These are phyloP conservation scores for Lodderomyces beijingensis DNA, from an alignment of 1,139 yeast species.

Conservation along the genomic window DNA sequence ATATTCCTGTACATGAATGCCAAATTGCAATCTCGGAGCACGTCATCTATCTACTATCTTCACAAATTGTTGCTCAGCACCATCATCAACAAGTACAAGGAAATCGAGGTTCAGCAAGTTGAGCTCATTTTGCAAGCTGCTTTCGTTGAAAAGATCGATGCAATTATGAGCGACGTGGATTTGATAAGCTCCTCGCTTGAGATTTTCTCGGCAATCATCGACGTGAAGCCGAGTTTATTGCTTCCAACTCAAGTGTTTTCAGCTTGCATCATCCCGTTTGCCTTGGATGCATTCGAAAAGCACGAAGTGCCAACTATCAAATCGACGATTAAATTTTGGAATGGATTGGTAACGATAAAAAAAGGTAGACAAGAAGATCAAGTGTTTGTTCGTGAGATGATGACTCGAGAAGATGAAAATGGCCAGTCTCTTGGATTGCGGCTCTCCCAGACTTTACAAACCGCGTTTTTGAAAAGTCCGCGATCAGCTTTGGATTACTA, in stretches of 20 bases:
- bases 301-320: slow-evolving; percentile 65
- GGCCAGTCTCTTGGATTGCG: slow-evolving; percentile 27
- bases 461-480: slow-evolving; percentile 42
- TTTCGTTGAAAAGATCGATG: slow-evolving; percentile 28
- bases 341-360: slow-evolving; percentile 47
- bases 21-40: slow-evolving; percentile 22
- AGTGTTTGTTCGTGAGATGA: slow-evolving; percentile 25
- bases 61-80: slow-evolving; percentile 41
- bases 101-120: slow-evolving; percentile 27
- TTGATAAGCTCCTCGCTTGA: slow-evolving; percentile 44
- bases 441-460: slow-evolving; percentile 28
- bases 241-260: slow-evolving; percentile 33
- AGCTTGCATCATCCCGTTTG: slow-evolving; percentile 34
- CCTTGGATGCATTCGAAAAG: slow-evolving; percentile 43
- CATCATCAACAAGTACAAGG: slow-evolving; percentile 28
- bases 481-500: slow-evolving; percentile 60
- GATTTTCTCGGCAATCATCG: slow-evolving; percentile 42
- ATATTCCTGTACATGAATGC: slow-evolving; percentile 44
- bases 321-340: slow-evolving; percentile 66
- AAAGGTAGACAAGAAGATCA: slow-evolving; percentile 51
- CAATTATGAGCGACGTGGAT: slow-evolving; percentile 49
- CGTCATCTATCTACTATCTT: slow-evolving; percentile 16
- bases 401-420: slow-evolving; percentile 19
- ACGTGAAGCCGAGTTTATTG: slow-evolving; percentile 47
- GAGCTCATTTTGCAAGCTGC: slow-evolving; percentile 23